These are phyloP conservation scores for Leccinum subfulvum DNA, from an alignment of 1,284 basidiomycete species.

Conservation along the genomic window DNA sequence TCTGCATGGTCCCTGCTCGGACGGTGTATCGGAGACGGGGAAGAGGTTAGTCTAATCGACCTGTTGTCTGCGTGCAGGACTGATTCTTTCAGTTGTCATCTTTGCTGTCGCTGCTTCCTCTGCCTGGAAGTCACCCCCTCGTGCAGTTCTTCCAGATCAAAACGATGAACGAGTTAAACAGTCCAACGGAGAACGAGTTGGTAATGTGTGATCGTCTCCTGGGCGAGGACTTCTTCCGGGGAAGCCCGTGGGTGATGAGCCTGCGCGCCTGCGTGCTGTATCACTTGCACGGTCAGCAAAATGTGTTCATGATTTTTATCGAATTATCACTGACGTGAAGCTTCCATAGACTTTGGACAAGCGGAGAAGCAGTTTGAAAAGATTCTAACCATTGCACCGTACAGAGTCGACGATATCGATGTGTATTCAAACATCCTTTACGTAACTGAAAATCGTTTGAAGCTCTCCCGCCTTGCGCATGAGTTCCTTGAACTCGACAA, in stretches of 20 bases:
- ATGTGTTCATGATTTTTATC: constrained; percentile 1
- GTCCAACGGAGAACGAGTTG: constrained; percentile 80
- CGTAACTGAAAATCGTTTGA: constrained; percentile 86
- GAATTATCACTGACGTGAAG: constrained; percentile 10
- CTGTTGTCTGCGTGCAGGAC: neutral
- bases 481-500: constrained; percentile 86
- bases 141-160: constrained; percentile 89
- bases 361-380: constrained; percentile 84
- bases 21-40: constrained; percentile 81
- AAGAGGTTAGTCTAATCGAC: constrained; percentile 63
- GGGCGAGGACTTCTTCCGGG: constrained; percentile 71
- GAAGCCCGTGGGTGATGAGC: constrained; percentile 84
- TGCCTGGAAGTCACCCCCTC: constrained; percentile 68
- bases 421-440: constrained; percentile 97
- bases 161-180: constrained; percentile 88
- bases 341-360: constrained; percentile 72
- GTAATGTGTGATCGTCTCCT: constrained; percentile 77
- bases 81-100: constrained; percentile 54
- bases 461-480: constrained; percentile 90
- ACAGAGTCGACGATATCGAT: constrained; percentile 92
- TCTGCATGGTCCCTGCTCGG: constrained; percentile 85
- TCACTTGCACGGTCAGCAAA: constrained; percentile 75
- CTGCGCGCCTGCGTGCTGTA: constrained; percentile 86
- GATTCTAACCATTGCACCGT: constrained; percentile 80
- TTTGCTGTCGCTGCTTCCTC: constrained; percentile 61